Evolutionary conservation across 495 filamentous ascomycete genomes (phyloP), one percentile per base, ranked within the genome.

Genomic region (Hyaloscypha variabilis): DNA sequence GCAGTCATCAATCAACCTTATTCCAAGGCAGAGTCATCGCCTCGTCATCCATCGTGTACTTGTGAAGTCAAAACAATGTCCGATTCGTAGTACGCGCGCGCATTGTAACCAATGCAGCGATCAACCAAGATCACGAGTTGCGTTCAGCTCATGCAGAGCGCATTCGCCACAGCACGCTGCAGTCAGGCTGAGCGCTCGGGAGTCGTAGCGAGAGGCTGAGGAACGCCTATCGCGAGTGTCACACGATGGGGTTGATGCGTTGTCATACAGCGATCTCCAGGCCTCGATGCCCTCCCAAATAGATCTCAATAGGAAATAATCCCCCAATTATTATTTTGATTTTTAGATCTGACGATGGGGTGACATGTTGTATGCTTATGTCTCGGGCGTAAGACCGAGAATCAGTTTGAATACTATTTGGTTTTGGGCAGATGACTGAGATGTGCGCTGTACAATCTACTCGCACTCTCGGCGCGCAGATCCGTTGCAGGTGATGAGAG

Each of bases 191-290:
- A 61, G 28, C 58, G 58, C n/a, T 34, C 31, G 39, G 39, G 6
- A 46, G 39, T 50, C 5, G 58, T 26, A 50, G 17, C 58, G 58
- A 61, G 58, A 46, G 57, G 57, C 57, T 60, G 34, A 50, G 58
- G 36, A 54, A 2, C 21, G 21, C 51, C 51, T 24, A 54, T 24
- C 19, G 25, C 51, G 23, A 24, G 51, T 51, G 10, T 25, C 23
- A 54, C 8, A 28, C 10, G 25, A 24, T 25, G 51, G 51, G n/a
- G 8, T 58, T 65, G 63, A 54, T 65, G 63, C 54, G 63, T 53
- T 65, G 63, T 65, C 53, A 65, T 52, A 59, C 62, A 65, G 23
- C 21, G 62, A 65, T 65, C 62, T 57, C 53, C 62, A 28, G 30
- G 42, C 54, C 25, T 49, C 19, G 2, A 3, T 19, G 23, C 14